Evolutionary conservation across 164 flowering plant species (phyloP).

Genomic region (Nymphaea thermarum): DNA sequence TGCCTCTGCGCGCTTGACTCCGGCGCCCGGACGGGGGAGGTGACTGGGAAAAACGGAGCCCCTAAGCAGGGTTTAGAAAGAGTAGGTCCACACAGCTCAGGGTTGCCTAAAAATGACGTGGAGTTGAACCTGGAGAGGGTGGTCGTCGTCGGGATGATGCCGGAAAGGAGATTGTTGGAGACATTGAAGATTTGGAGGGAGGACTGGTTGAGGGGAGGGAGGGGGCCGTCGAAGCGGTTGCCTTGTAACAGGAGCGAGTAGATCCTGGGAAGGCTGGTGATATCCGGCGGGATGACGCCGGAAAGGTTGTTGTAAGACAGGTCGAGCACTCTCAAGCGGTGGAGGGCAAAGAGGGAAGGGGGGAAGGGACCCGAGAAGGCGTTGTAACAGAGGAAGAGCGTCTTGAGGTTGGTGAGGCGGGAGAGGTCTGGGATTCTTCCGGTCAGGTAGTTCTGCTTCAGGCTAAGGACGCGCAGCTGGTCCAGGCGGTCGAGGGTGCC

Average conservation of each 20-base stretch:
- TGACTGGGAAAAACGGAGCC: conserved; percentile 4
- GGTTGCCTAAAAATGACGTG: conserved; percentile 39
- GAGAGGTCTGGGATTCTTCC: conserved; percentile 83
- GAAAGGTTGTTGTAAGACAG: conserved; percentile 51
- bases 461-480: conserved; percentile 72
- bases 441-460: conserved; percentile 63
- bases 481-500: conserved; percentile 43
- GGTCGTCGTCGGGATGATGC: conserved; percentile 55
- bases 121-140: conserved; percentile 28
- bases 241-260: conserved; percentile 44
- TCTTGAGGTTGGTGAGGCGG: conserved; percentile 44
- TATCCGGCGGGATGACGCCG: conserved; percentile 37
- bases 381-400: conserved; percentile 64
- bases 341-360: conserved; percentile 43
- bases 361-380: conserved; percentile 69
- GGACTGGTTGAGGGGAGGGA: conserved; percentile 77
- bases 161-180: conserved; percentile 54
- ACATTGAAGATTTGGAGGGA: conserved; percentile 51
- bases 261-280: conserved; percentile 31
- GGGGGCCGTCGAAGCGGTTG: conserved; percentile 53
- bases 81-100: conserved; percentile 71
- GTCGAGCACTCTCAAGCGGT: conserved; percentile 50
- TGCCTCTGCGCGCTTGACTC: conserved; percentile 11
- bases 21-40: conserved; percentile 18
- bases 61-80: conserved; percentile 36